Base-by-base conservation (phyloP, 2,329 filamentous ascomycete genomes). In the Fusarium armeniacum region DNA sequence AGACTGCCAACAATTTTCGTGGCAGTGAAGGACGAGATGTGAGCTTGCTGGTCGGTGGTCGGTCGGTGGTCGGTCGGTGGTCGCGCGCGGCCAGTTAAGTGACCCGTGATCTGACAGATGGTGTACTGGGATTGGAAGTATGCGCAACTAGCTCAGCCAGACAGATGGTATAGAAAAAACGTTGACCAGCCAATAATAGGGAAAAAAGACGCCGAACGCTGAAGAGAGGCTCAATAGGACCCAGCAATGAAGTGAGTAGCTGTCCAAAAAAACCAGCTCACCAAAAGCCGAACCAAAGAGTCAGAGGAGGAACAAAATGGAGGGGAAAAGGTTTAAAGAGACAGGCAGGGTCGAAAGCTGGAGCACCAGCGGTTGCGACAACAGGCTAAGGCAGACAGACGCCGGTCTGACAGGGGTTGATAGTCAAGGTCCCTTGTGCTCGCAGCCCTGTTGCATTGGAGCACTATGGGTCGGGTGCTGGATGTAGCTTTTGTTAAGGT, bases 241-340 rank as follows among this genome's bases (percentile, higher is more conserved):
- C 52, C 45, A 38, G 55, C 33, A 54, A 53, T 45, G 40, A 71
- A 69, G 65, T 26, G 66, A 69, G 66, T 28, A 49, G 44, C 64
- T 46, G 52, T 67, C 51, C 45, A 60, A 67, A 56, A 62, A 46
- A 68, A 46, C 58, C 69, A 71, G 68, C 54, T 71, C 65, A 56
- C 61, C 68, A 66, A 41, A 71, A 58, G 53, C 64, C 62, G 54
- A 64, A 69, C 44, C 46, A 49, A 58, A 63, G 58, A 70, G 51
- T 40, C 20, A 63, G 53, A 68, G 67, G 56, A 58, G 58, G 67
- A 49, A 28, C 45, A 67, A 65, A 69, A 71, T 73, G 76, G 77
- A 75, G 76, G 75, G 74, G 72, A 72, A 72, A 70, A 71, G 75
- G 73, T 75, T 76, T 76, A 77, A 76, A 77, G 78, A 73, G 72